Evolutionary conservation across 2,329 filamentous ascomycete genomes (phyloP), one percentile per base, ranked within the genome.

Genomic region (Hypoxylon sp.): DNA sequence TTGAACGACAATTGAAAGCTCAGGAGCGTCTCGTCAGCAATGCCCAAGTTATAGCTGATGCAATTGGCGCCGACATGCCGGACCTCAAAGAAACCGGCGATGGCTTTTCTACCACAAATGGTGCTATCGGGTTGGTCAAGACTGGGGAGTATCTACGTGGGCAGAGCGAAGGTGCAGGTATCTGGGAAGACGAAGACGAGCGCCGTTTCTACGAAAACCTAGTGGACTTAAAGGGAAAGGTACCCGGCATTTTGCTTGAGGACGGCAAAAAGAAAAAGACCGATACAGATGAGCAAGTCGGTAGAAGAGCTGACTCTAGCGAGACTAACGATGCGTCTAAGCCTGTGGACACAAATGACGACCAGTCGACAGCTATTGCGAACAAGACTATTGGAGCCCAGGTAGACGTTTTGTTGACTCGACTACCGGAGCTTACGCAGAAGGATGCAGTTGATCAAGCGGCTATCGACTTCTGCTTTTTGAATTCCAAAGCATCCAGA

Each of bases 131-230:
- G 23, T 82, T 97, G 27, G 89, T 97, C 62, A 97, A 97, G 73
- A 89, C 92, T 7, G 90, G 91, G 0, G 93, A 97, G 63, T 97
- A 97, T 66, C 78, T 97, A 27, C 88, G 91, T 26, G 92, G 91
- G 8, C 90, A 95, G 69, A 88, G 87, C 15, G 93, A 97, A 51
- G 92, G 91, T 13, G 83, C 92, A 16, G 94, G 94, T 0, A 97
- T 99, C 57, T 99, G 94, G 94, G 92, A 97, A 74, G 94, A 99
- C 63, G 94, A 99, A 67, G 94, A 99, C 45, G 93, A 99, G 72
- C 86, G 94, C 52, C 89, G 94, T 54, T 99, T 99, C 70, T 99
- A 99, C 73, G 94, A 99, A 75, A 97, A 97, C 59, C 73, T 99
- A 7, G 89, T 96, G 8, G 94, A 99, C 67, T 77, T 99, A 11